Conservation (phyloP, 2,329 filamentous ascomycete species). For the Knufia petricola region DNA sequence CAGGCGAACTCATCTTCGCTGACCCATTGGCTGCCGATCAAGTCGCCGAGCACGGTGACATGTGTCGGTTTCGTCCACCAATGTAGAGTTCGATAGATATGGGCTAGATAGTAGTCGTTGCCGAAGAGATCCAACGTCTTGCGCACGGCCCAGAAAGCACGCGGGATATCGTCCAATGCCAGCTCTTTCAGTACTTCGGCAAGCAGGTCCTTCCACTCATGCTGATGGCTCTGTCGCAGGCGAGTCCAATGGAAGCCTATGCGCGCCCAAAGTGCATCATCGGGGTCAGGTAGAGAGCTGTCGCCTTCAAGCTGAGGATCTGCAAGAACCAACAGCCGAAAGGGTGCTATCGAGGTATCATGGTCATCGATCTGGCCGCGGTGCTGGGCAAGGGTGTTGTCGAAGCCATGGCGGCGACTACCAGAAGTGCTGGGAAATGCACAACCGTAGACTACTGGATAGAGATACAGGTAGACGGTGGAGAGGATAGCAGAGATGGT, state of each 20-base stretch:
- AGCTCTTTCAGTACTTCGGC: constrained; percentile 1
- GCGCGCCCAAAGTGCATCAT: constrained; percentile 36
- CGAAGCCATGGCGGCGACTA: constrained; percentile 22
- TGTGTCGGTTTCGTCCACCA: constrained; percentile 86
- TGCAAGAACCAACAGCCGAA: constrained; percentile 76
- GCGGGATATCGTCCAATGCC: constrained; percentile 57
- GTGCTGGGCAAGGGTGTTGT: constrained; percentile 32
- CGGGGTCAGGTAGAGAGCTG: constrained; percentile 58
- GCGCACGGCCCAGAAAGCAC: constrained; percentile 54
- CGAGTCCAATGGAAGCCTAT: constrained; percentile 30
- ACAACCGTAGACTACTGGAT: constrained; percentile 71
- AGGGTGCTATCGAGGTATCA: constrained; percentile 49
- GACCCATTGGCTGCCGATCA: constrained; percentile 94
- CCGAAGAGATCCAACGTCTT: constrained; percentile 83
- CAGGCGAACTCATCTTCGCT: constrained; percentile 70
- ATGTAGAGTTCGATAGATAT: constrained; percentile 73
- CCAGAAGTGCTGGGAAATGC: constrained; percentile 56
- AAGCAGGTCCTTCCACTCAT: background rate
- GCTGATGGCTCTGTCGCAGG: background rate
- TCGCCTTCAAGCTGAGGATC: constrained; percentile 94
- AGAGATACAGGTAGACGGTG: constrained; percentile 76
- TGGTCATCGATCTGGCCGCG: background rate
- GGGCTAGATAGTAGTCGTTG: constrained; percentile 89
- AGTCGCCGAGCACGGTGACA: constrained; percentile 76
- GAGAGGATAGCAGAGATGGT: constrained; percentile 59